phyloP scores from a whole-genome alignment of 202 grass and related monocot genomes.

The Musa balbisiana region DNA sequence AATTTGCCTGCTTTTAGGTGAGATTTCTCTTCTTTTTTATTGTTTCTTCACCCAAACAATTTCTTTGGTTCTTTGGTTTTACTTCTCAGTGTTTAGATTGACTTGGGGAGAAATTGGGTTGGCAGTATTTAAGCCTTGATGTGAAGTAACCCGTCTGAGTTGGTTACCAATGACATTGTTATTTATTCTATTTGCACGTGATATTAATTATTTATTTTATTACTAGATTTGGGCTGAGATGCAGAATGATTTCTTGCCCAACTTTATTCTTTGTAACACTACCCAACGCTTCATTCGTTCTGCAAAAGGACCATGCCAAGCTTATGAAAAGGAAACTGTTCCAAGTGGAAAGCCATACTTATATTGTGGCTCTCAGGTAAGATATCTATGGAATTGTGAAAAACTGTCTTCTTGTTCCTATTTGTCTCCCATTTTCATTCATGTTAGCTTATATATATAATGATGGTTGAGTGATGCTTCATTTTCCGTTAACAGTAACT shows the following conservation, averaged over 20 bases:
- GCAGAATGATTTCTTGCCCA: slow-evolving; percentile 96
- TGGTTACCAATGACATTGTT: too few relatives aligned
- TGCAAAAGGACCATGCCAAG: slow-evolving; percentile 52
- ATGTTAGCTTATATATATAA: not conserved
- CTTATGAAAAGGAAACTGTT: slow-evolving; percentile 55
- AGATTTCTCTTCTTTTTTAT: not conserved
- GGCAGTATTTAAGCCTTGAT: too few relatives aligned
- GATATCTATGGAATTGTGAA: slow-evolving; percentile 6
- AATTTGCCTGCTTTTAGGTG: not conserved
- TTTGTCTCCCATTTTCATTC: not conserved
- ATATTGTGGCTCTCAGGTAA: slow-evolving; percentile 90
- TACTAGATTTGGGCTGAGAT: slow-evolving; percentile 91
- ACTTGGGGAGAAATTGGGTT: too few relatives aligned
- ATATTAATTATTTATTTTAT: too few relatives aligned
- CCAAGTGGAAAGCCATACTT: slow-evolving; percentile 67
- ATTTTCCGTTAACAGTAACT: too few relatives aligned
- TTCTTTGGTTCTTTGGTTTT: not conserved
- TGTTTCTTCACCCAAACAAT: not conserved
- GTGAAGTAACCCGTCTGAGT: too few relatives aligned
- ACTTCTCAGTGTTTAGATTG: not conserved
- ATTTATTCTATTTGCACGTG: too few relatives aligned
- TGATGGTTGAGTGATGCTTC: too few relatives aligned
- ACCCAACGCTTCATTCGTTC: slow-evolving; percentile 94
- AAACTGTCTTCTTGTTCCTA: not conserved
- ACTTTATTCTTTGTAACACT: slow-evolving; percentile 95